Evolutionary conservation across 768 basidiomycete species (phyloP).

Genomic region (Chalciporus piperatus): DNA sequence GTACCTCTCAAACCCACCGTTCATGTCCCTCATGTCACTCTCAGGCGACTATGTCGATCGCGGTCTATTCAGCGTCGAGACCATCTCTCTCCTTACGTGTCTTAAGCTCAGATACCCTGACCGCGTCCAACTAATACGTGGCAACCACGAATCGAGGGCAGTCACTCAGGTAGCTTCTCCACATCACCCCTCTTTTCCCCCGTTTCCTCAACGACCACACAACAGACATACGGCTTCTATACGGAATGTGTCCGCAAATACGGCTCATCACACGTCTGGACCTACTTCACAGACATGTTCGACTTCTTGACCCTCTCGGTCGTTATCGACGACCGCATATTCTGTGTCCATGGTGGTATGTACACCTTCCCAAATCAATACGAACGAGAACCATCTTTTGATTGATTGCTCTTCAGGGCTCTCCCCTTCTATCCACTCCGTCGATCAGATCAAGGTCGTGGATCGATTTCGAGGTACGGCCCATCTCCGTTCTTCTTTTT

Average conservation of each 20-base stretch:
- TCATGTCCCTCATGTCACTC: slow-evolving; percentile 1
- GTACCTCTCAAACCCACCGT: slow-evolving; percentile 23
- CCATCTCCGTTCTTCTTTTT: slow-evolving; percentile 18
- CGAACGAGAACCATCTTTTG: neutral
- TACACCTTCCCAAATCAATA: neutral
- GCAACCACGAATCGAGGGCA: slow-evolving; percentile 96
- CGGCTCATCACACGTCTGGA: slow-evolving; percentile 94
- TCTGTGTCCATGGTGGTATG: slow-evolving; percentile 97
- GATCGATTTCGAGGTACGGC: slow-evolving; percentile 90
- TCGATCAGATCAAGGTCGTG: slow-evolving; percentile 99
- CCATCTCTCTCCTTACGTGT: slow-evolving; percentile 94
- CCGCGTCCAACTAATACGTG: slow-evolving; percentile 92
- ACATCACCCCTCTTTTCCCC: neutral
- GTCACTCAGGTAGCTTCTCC: slow-evolving; percentile 84
- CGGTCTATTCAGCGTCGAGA: slow-evolving; percentile 97
- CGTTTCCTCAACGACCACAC: slow-evolving; percentile 15
- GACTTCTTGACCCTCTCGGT: slow-evolving; percentile 97
- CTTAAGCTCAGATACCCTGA: slow-evolving; percentile 97
- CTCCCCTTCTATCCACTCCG: slow-evolving; percentile 96
- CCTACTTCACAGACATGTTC: slow-evolving; percentile 99
- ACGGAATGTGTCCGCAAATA: slow-evolving; percentile 98
- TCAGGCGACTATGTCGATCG: slow-evolving; percentile 98
- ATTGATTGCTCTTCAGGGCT: slow-evolving; percentile 55
- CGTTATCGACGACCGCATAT: slow-evolving; percentile 98
- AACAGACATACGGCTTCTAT: slow-evolving; percentile 97